Conservation (phyloP, 306 rosid genomes). For the Quercus ilex region DNA sequence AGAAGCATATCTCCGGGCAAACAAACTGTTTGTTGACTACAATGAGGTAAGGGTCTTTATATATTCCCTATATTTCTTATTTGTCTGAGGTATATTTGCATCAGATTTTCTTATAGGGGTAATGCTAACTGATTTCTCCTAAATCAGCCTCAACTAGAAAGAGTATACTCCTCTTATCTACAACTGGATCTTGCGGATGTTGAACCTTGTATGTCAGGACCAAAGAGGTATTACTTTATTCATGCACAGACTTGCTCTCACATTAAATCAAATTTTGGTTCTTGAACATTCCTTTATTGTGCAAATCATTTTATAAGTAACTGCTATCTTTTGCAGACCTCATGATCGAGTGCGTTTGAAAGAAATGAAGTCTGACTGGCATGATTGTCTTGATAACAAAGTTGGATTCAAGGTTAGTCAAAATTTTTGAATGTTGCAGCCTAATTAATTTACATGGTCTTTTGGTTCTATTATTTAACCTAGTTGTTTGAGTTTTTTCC, state of each 20-base stretch:
- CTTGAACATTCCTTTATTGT: not conserved
- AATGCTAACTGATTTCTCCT: conserved; percentile 26
- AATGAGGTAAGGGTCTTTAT: conserved; percentile 52
- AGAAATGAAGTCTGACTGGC: conserved; percentile 95
- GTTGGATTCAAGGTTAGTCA: conserved; percentile 91
- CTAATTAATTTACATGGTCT: not conserved
- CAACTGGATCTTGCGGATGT: conserved; percentile 76
- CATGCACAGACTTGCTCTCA: not conserved
- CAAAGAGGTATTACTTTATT: conserved; percentile 63
- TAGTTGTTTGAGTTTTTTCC: not conserved
- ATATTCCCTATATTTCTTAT: not conserved
- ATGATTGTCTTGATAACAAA: conserved; percentile 82
- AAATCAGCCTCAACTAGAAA: conserved; percentile 82
- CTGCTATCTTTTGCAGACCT: conserved; percentile 48
- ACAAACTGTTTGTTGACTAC: conserved; percentile 89
- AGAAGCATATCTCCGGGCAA: conserved; percentile 92
- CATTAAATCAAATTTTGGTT: conserved; percentile 7
- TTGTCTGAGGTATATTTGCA: not conserved
- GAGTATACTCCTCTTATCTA: conserved; percentile 89
- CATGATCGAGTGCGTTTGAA: conserved; percentile 85
- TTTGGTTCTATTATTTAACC: not conserved
- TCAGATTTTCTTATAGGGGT: not conserved
- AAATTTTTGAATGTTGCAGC: not conserved
- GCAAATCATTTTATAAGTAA: not conserved
- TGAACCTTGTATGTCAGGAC: conserved; percentile 90